Base-by-base conservation (phyloP, 108 stramenopile species). In the Nannochloropsis oceanica region DNA sequence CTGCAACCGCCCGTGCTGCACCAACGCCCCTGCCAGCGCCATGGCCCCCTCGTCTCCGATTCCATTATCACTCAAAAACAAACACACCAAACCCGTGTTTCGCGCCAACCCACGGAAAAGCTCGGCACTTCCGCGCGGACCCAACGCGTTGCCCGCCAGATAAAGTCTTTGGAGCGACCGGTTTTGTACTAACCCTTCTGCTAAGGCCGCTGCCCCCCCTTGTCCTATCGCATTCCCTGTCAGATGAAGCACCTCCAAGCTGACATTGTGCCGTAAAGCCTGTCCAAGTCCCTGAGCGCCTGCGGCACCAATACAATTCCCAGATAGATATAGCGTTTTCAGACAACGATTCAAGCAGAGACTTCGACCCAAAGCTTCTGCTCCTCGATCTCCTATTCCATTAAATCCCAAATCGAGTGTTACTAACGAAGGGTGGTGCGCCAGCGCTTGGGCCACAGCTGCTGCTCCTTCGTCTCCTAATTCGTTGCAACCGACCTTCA, bases 351-450 rank as follows among this genome's bases (percentile, higher is more conserved):
- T 46, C 43, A 13, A 27, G 24, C 34, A 26, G 26, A 84, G 73
- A 25, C 25, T 43, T 14, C 26, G n/a, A 24, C 24, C 44, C 43
- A 84, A 24, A 26, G 83, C 25, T 27, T 79, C 83, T 5, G 73
- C 73, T 8, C 83, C 83, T 24, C 25, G 13, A 43, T 84, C 83
- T 14, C 83, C 83, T 22, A 84, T 84, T 22, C 42, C 83, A 25
- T 84, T 84, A 43, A 84, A 84, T 20, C 83, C 83, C 44, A 84
- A 27, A 27, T 84, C 83, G 43, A 84, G 83, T 13, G 25, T 46
- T 20, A 25, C 25, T 13, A 84, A 24, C 13, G 25, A 43, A 24
- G 25, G 83, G 44, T 46, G 44, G 13, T 26, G 25, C 22, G 83
- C 59, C 9, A 84, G 25, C 12, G 44, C 44, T 14, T 43, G 59